A percentile compares a stretch with the other conserved stretches of the same genome.
These are phyloP conservation scores for Vanrija humicola DNA, from an alignment of 1,284 basidiomycete genomes.

Conservation along the genomic window DNA sequence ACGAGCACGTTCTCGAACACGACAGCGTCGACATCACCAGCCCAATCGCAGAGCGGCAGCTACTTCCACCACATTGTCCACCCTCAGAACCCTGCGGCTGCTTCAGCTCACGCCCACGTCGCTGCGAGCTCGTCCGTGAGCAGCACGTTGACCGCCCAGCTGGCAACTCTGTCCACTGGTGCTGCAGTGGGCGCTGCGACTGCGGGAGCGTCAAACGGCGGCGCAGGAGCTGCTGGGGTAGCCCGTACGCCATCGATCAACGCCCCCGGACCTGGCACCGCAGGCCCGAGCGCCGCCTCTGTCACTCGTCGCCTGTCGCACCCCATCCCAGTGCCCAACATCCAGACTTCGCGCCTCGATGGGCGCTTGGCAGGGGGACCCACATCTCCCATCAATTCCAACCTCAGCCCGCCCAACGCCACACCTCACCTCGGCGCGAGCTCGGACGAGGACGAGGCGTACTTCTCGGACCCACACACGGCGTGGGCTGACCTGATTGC, in stretches of 20 bases:
- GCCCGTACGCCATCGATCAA: too few species aligned
- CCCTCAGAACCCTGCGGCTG: too few species aligned
- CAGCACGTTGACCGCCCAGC: neutral
- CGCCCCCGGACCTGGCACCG: too few species aligned
- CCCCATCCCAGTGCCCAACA: slow-evolving; percentile 5
- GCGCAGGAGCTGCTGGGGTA: too few species aligned
- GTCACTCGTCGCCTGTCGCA: slow-evolving; percentile 10
- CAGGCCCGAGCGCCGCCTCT: slow-evolving; percentile 3
- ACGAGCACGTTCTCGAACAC: slow-evolving; percentile 16
- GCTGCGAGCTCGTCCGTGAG: too few species aligned
- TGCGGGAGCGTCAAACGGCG: too few species aligned
- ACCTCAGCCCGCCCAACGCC: slow-evolving; percentile 7
- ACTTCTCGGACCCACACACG: slow-evolving; percentile 29
- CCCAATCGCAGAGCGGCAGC: slow-evolving; percentile 1
- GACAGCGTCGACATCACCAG: slow-evolving; percentile 9
- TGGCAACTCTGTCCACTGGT: neutral
- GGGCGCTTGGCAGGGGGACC: neutral
- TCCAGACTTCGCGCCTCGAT: neutral
- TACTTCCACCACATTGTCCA: neutral
- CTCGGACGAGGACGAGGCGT: slow-evolving; percentile 32
- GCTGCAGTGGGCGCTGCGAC: too few species aligned
- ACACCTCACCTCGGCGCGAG: slow-evolving; percentile 10
- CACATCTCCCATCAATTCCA: neutral
- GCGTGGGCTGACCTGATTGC: slow-evolving; percentile 12
- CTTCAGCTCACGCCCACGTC: too few species aligned